Conservation (phyloP, 116 monocot species). For the Phalaenopsis hybrid region DNA sequence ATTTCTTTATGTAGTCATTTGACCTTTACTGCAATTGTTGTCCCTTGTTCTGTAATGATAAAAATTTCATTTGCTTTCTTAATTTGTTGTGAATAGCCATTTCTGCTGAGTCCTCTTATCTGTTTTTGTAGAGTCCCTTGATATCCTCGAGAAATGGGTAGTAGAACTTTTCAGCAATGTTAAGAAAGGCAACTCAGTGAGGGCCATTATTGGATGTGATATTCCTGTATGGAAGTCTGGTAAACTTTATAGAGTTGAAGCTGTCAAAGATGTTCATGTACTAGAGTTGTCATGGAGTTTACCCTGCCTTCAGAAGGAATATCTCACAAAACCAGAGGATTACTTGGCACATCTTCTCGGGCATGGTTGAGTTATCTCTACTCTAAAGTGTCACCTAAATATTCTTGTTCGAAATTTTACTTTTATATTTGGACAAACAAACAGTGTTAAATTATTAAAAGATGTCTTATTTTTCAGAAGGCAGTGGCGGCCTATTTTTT, state of each 20-base stretch:
- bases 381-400: neutral
- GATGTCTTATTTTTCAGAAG: conserved; percentile 51
- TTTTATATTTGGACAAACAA: neutral
- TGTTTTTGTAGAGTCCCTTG: conserved; percentile 69
- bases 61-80: neutral
- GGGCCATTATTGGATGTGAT: conserved; percentile 13
- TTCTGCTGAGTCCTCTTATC: conserved; percentile 2
- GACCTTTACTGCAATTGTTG: neutral
- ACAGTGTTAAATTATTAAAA: neutral
- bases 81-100: neutral
- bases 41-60: conserved; percentile 3
- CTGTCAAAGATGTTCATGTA: conserved; percentile 84
- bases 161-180: conserved; percentile 74
- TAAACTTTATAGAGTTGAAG: conserved; percentile 72
- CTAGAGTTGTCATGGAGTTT: conserved; percentile 82
- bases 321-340: conserved; percentile 86
- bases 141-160: conserved; percentile 77
- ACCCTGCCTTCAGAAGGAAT: conserved; percentile 86
- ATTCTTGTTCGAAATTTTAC: neutral
- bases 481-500: conserved; percentile 79
- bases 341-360: conserved; percentile 85
- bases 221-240: conserved; percentile 69
- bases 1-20: neutral
- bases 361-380: conserved; percentile 48
- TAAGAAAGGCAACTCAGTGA: conserved; percentile 36